phyloP scores from a whole-genome alignment of 768 basidiomycete species.

The Naganishia vishniacii region DNA sequence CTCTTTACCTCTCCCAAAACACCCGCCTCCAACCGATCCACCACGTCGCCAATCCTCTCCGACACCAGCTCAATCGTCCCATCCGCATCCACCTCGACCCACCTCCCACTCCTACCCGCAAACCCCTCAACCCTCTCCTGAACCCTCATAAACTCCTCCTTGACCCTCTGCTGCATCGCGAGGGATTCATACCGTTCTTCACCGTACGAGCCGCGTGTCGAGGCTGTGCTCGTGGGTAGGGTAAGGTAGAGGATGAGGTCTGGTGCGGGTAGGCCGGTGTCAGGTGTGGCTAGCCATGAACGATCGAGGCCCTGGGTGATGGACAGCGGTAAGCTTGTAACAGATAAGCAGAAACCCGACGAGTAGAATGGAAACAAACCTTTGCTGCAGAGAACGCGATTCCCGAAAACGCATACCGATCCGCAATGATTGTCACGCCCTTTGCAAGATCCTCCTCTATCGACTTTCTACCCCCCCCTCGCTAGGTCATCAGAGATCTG shows the following conservation, averaged over 20 bases:
- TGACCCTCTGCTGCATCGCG: slow-evolving; percentile 59
- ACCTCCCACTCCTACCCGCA: slow-evolving; percentile 31
- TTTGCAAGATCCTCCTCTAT: slow-evolving; percentile 59
- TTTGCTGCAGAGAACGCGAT: slow-evolving; percentile 68
- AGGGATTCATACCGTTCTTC: slow-evolving; percentile 79
- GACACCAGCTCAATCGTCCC: slow-evolving; percentile 39
- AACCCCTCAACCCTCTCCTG: slow-evolving; percentile 30
- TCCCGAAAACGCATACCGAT: slow-evolving; percentile 94
- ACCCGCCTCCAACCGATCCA: slow-evolving; percentile 22
- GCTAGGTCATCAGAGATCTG: slow-evolving; percentile 5
- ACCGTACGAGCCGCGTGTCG: slow-evolving; percentile 71
- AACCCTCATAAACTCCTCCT: slow-evolving; percentile 39
- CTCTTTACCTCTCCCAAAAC: slow-evolving; percentile 18
- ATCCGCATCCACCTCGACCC: slow-evolving; percentile 37
- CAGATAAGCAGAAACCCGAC: background rate
- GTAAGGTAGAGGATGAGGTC: slow-evolving; percentile 85
- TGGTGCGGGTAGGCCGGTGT: slow-evolving; percentile 78
- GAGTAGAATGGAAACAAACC: slow-evolving; percentile 33
- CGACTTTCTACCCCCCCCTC: slow-evolving; percentile 39
- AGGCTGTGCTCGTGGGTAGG: slow-evolving; percentile 65
- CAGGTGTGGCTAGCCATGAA: slow-evolving; percentile 79
- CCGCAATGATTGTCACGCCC: slow-evolving; percentile 75
- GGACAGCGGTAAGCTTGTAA: background rate
- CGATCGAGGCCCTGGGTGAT: slow-evolving; percentile 57
- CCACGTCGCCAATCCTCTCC: slow-evolving; percentile 32